Percentiles rank a stretch among this genome's conserved stretches.
phyloP scores from a whole-genome alignment of 352 stramenopile species.

The Blastocystis sp. region DNA sequence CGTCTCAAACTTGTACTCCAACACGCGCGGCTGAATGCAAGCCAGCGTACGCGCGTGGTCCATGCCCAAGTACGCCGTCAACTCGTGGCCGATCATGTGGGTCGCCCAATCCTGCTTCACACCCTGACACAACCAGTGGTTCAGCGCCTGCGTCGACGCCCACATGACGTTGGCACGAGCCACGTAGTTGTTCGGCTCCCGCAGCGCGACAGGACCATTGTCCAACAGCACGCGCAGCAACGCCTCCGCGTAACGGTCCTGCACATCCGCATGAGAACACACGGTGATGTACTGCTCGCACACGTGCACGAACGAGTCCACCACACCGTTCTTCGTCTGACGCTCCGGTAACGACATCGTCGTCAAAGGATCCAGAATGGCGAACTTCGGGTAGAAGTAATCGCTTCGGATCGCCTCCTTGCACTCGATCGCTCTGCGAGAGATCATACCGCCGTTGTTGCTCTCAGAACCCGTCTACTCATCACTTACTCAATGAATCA shows the following conservation, averaged over 20 bases:
- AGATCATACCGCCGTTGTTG: conserved; percentile 64
- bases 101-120: conserved; percentile 69
- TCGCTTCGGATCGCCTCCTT: conserved; percentile 30
- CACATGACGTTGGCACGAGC: conserved; percentile 72
- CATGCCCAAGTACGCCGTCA: conserved; percentile 65
- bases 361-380: conserved; percentile 68
- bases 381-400: conserved; percentile 55
- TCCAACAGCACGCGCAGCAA: conserved; percentile 53
- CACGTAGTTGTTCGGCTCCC: conserved; percentile 36
- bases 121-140: conserved; percentile 67
- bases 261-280: conserved; percentile 58
- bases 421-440: background rate
- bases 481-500: background rate
- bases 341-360: conserved; percentile 56
- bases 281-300: conserved; percentile 73
- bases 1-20: conserved; percentile 68
- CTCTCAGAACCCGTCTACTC: conserved; percentile 66
- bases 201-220: background rate
- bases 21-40: conserved; percentile 70
- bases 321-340: conserved; percentile 65
- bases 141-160: conserved; percentile 71
- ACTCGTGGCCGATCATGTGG: conserved; percentile 70
- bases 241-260: conserved; percentile 66
- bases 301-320: conserved; percentile 71
- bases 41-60: conserved; percentile 69